phyloP scores from a whole-genome alignment of 192 early-diverging fungal species.

The Backusella australiensis region DNA sequence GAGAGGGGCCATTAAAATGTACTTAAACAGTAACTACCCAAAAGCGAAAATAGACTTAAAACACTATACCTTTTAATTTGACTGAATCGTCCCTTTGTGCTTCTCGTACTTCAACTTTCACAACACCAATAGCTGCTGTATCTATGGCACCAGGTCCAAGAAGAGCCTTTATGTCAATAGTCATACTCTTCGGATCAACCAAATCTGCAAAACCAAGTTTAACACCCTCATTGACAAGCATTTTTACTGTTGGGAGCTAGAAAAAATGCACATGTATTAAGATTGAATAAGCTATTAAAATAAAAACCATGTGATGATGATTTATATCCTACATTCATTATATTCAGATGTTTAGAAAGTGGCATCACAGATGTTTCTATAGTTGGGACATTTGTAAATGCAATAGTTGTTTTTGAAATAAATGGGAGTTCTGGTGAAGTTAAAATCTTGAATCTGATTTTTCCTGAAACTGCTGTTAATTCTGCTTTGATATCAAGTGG shows the following conservation, averaged over 20 bases:
- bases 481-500: constrained; percentile 31
- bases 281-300: not conserved
- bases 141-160: constrained; percentile 17
- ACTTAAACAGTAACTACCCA: not conserved
- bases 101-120: constrained; percentile 26
- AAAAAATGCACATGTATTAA: not conserved
- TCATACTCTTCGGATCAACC: constrained; percentile 35
- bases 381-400: constrained; percentile 24
- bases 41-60: not conserved
- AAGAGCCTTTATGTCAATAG: constrained; percentile 24
- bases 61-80: constrained; percentile 13
- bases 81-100: not conserved
- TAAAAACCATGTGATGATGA: not conserved
- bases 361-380: constrained; percentile 35
- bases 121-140: constrained; percentile 27
- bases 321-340: constrained; percentile 19
- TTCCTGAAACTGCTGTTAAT: constrained; percentile 26
- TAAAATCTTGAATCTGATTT: constrained; percentile 29
- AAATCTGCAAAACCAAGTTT: constrained; percentile 28
- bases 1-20: not conserved
- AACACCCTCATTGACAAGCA: constrained; percentile 28
- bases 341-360: constrained; percentile 29
- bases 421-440: constrained; percentile 29
- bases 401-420: constrained; percentile 28
- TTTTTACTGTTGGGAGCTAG: constrained; percentile 25